Evolutionary conservation across 176 grass and related monocot species (phyloP).

Genomic region (Chloris gayana): DNA sequence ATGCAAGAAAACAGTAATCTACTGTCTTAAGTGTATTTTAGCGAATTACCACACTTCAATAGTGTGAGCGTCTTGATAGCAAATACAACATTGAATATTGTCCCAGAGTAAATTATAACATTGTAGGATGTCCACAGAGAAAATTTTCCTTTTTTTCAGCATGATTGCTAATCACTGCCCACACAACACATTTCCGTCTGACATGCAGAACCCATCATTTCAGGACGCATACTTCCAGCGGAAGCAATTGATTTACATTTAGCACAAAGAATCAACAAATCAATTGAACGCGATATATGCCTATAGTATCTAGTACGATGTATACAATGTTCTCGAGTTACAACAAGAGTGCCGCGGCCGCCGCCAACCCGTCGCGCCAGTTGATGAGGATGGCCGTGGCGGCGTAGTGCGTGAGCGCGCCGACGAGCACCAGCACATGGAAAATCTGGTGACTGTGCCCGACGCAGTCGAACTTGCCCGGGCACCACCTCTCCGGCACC

Average conservation of each 20-base stretch:
- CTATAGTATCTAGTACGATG: not conserved
- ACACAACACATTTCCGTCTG: not conserved
- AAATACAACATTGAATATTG: no score
- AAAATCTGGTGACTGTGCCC: slow-evolving; percentile 98
- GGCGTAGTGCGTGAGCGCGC: slow-evolving; percentile 75
- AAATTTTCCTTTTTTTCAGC: no score
- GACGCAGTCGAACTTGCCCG: slow-evolving; percentile 67
- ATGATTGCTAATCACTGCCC: no score
- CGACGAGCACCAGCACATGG: slow-evolving; percentile 79
- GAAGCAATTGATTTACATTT: not conserved
- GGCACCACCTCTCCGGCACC: slow-evolving; percentile 87
- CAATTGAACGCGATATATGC: not conserved
- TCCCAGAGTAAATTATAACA: no score
- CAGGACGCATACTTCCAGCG: not conserved
- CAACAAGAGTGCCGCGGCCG: slow-evolving; percentile 26
- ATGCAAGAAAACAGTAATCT: no score
- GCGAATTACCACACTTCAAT: no score
- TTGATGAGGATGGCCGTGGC: slow-evolving; percentile 66
- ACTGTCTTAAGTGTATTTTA: no score
- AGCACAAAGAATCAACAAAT: slow-evolving; percentile 49
- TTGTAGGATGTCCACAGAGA: no score
- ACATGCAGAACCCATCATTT: not conserved
- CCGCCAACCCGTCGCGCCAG: slow-evolving; percentile 65
- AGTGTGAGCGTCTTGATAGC: no score
- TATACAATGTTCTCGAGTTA: slow-evolving; percentile 25